Conservation (phyloP, 495 filamentous ascomycete genomes). For the Diplogelasinospora grovesii region DNA sequence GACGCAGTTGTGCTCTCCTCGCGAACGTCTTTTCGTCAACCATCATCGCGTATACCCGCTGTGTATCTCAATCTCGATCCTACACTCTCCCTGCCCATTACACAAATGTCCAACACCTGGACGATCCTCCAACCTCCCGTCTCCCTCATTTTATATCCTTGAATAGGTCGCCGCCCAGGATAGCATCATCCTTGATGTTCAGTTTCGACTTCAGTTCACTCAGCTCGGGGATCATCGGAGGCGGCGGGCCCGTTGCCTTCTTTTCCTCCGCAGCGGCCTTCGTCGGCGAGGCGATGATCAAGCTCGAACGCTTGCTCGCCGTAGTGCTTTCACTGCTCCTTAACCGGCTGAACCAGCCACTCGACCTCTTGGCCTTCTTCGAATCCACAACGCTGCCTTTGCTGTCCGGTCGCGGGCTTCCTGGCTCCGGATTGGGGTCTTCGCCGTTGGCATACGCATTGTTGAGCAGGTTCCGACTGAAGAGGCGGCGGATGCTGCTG, state of each 20-base stretch:
- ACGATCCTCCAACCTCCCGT: background rate
- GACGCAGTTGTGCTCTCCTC: background rate
- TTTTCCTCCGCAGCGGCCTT: conserved; percentile 24
- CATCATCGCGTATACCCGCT: too few species aligned
- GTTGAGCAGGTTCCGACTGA: conserved; percentile 40
- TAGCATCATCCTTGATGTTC: conserved; percentile 26
- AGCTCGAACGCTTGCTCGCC: conserved; percentile 24
- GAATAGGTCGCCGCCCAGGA: conserved; percentile 52
- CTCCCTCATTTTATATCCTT: conserved; percentile 47
- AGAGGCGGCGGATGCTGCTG: conserved; percentile 40
- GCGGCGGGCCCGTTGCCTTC: conserved; percentile 42
- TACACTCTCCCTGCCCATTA: too few species aligned
- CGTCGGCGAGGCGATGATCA: conserved; percentile 6
- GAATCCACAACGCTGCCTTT: conserved; percentile 27
- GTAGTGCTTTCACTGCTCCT: conserved; percentile 24
- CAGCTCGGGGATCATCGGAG: conserved; percentile 56
- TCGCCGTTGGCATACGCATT: conserved; percentile 36
- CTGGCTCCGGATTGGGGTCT: too few species aligned
- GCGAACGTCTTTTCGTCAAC: too few species aligned
- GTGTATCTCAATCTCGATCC: too few species aligned
- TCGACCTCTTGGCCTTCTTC: conserved; percentile 39
- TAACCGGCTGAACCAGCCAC: conserved; percentile 44
- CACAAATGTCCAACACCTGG: too few species aligned
- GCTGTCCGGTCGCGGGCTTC: too few species aligned
- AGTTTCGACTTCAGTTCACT: conserved; percentile 44